phyloP scores from a whole-genome alignment of 169 alveolate genomes.

The Condylostoma magnum region DNA sequence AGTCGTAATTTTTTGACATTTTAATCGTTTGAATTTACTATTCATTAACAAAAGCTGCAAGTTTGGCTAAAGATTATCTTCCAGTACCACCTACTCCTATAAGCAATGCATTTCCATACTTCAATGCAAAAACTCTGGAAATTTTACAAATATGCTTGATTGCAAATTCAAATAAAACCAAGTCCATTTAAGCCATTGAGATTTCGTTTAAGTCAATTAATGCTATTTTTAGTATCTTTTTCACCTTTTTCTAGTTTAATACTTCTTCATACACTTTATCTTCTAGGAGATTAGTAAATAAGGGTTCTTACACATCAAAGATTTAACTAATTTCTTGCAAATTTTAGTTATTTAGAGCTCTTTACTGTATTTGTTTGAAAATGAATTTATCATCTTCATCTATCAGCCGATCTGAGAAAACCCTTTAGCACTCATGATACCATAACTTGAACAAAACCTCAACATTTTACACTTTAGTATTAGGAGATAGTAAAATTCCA shows the following conservation, averaged over 20 bases:
- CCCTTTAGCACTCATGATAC: slow-evolving; percentile 86
- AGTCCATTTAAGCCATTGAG: slow-evolving; percentile 61
- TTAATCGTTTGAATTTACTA: slow-evolving; percentile 51
- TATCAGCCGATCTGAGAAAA: slow-evolving; percentile 80
- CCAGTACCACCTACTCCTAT: slow-evolving; percentile 90
- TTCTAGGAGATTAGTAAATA: slow-evolving; percentile 59
- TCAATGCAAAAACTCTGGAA: slow-evolving; percentile 71
- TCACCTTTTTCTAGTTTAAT: slow-evolving; percentile 51
- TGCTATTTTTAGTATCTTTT: slow-evolving; percentile 35
- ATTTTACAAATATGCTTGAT: slow-evolving; percentile 82
- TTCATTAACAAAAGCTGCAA: slow-evolving; percentile 72
- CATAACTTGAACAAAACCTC: slow-evolving; percentile 76
- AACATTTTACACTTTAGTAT: slow-evolving; percentile 66
- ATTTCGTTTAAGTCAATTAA: slow-evolving; percentile 52
- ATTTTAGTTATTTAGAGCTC: slow-evolving; percentile 43
- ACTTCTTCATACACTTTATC: slow-evolving; percentile 73
- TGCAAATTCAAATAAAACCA: slow-evolving; percentile 70
- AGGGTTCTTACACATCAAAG: slow-evolving; percentile 54
- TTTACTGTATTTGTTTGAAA: slow-evolving; percentile 62
- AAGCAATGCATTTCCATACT: slow-evolving; percentile 78
- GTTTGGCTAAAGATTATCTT: slow-evolving; percentile 71
- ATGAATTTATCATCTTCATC: slow-evolving; percentile 62
- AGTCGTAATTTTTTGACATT: slow-evolving; percentile 32
- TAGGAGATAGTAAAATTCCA: slow-evolving; percentile 73
- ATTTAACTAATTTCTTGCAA: slow-evolving; percentile 35